Evolutionary conservation across 2,329 filamentous ascomycete species (phyloP), one percentile per base, ranked within the genome.

Genomic region (Alternaria sp.): DNA sequence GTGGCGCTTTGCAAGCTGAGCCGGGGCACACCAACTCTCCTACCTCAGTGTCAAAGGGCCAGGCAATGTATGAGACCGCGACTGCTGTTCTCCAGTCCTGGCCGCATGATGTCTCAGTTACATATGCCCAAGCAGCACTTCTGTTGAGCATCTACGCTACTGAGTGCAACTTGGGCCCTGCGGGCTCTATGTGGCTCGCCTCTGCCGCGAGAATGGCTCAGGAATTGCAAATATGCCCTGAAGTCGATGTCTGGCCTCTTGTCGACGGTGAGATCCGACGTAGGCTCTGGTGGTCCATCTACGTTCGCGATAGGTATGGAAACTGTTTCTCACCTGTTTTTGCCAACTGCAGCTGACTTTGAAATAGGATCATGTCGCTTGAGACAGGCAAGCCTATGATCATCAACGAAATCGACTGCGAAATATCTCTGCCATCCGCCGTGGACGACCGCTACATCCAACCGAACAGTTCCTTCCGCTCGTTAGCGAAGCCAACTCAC

Each of bases 231-330:
- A 83, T 98, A 10, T 90, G 97, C 73, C 83, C 87, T 7, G 92
- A 97, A 72, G 87, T 88, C 1, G 90, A 90, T 0, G 86, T 89
- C 1, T 93, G 90, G 86, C 86, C 91, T 3, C 85, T 89, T 1
- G 83, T 97, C 13, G 93, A 97, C 72, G 88, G 88, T 11, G 95
- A 98, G 79, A 93, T 95, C 88, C 89, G 94, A 58, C 89, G 92
- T 64, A 87, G 94, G 59, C 88, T 96, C 3, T 99, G 95, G 95
- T 99, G 96, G 93, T 89, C 92, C 13, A 88, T 97, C 60, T 98
- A 98, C 80, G 88, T 93, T 47, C 89, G 94, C 82, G 96, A 99
- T 81, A 89, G 93, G 88, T 90, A 77, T 75, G 83, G 21, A 40
- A 25, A 3, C 3, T 19, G 9, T n/a, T 19, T 12, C 12, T 9